Percentiles rank a stretch among this genome's conserved stretches.
These are phyloP conservation scores for Ogataea ganodermae DNA, from an alignment of 805 yeast species.

Conservation along the genomic window DNA sequence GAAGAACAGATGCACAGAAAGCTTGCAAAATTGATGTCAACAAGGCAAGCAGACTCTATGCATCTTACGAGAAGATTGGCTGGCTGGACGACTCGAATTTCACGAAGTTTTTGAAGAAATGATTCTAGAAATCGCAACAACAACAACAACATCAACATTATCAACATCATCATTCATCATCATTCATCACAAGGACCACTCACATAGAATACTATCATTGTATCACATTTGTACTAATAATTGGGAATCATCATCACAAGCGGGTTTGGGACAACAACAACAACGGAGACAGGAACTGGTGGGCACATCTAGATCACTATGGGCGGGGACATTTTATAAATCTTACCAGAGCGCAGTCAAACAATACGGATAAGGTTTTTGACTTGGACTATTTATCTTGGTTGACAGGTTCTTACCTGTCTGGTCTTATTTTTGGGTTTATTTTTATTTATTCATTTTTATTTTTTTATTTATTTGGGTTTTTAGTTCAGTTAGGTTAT, in stretches of 20 bases:
- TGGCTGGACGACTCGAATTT: constrained; percentile 84
- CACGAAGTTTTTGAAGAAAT: constrained; percentile 25
- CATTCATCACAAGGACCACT: neutral
- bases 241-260: neutral
- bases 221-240: constrained; percentile 1
- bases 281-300: neutral
- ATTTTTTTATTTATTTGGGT: neutral
- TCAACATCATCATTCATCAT: neutral
- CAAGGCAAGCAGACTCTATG: constrained; percentile 88
- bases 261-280: constrained; percentile 1
- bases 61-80: constrained; percentile 88
- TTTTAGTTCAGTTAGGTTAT: neutral
- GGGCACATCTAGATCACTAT: neutral
- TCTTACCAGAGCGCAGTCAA: neutral
- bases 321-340: neutral
- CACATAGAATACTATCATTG: neutral
- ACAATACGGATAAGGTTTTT: neutral
- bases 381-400: neutral
- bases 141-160: neutral
- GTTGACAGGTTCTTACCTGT: neutral
- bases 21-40: constrained; percentile 97
- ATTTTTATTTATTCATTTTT: neutral
- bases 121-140: constrained; percentile 1
- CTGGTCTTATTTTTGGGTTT: constrained; percentile 1
- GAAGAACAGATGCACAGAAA: constrained; percentile 97